A percentile compares a stretch with the other conserved stretches of the same genome.
These are phyloP conservation scores for Suhomyces vadensis DNA, from an alignment of 805 yeast species.

Conservation along the genomic window DNA sequence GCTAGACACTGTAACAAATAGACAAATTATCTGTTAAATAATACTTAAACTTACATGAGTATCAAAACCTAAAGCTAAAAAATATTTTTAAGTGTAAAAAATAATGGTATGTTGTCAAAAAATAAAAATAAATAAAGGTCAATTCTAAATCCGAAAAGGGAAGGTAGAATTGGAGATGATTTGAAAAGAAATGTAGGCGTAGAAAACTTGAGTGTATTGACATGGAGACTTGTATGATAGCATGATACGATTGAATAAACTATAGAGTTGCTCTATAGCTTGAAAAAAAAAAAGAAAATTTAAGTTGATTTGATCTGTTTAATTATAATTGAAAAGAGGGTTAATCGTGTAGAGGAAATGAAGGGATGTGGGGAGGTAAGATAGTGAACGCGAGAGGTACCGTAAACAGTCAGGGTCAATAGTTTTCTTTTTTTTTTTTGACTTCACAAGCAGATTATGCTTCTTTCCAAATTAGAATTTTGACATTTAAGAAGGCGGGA, in stretches of 20 bases:
- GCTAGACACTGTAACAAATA: constrained; percentile 7
- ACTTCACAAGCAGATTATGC: no score
- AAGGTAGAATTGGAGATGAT: neutral
- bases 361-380: no score
- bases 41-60: constrained; percentile 6
- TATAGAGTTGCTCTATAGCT: neutral
- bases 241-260: neutral
- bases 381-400: no score
- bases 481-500: no score
- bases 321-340: neutral
- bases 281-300: neutral
- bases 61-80: neutral
- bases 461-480: no score
- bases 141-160: constrained; percentile 6
- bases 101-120: neutral
- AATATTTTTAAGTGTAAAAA: constrained; percentile 2
- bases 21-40: constrained; percentile 8
- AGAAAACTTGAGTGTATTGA: neutral
- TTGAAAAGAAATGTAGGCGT: constrained; percentile 1
- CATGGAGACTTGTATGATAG: neutral
- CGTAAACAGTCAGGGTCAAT: no score
- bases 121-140: neutral
- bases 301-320: no score
- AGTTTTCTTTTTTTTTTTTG: no score
- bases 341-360: no score